These are phyloP conservation scores for Penicillium olsonii DNA, from an alignment of 2,329 filamentous ascomycete genomes.

Conservation along the genomic window DNA sequence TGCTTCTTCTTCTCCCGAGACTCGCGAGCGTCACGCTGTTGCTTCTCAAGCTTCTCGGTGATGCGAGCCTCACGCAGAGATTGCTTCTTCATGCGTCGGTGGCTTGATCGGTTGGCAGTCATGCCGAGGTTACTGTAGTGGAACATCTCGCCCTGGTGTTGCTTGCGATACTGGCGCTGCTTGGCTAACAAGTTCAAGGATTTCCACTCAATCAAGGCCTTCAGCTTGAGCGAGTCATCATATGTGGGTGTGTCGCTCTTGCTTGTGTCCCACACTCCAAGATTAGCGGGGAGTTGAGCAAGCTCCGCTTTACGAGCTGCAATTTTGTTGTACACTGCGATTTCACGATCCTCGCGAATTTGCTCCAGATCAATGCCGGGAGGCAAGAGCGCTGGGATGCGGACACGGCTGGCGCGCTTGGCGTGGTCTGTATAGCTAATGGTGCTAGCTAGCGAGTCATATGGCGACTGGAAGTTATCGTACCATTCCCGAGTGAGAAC, in stretches of 20 bases:
- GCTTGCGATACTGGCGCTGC: slow-evolving; percentile 81
- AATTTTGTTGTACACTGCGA: slow-evolving; percentile 87
- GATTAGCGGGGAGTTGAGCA: slow-evolving; percentile 78
- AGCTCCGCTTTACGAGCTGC: slow-evolving; percentile 80
- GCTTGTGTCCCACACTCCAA: slow-evolving; percentile 80
- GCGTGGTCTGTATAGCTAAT: slow-evolving; percentile 16
- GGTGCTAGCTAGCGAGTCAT: slow-evolving; percentile 55
- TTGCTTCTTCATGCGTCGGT: slow-evolving; percentile 96
- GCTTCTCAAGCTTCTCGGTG: slow-evolving; percentile 98
- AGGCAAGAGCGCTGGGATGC: slow-evolving; percentile 86
- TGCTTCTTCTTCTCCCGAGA: slow-evolving; percentile 98
- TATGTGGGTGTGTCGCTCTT: slow-evolving; percentile 67
- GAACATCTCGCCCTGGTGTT: slow-evolving; percentile 88
- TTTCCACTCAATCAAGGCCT: slow-evolving; percentile 94
- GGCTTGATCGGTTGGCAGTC: slow-evolving; percentile 89
- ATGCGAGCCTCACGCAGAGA: slow-evolving; percentile 92
- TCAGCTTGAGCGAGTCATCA: slow-evolving; percentile 81
- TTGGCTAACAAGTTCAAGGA: slow-evolving; percentile 83
- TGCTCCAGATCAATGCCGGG: slow-evolving; percentile 85
- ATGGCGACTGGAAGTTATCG: slow-evolving; percentile 75
- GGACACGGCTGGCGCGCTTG: slow-evolving; percentile 70
- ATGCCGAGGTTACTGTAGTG: slow-evolving; percentile 95
- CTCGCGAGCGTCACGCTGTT: slow-evolving; percentile 94
- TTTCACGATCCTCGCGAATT: slow-evolving; percentile 81
- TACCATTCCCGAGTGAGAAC: slow-evolving; percentile 51